A percentile compares a stretch with the other conserved stretches of the same genome.
Evolutionary conservation across 2,329 filamentous ascomycete species (phyloP).

Genomic region (Fusarium sp.): DNA sequence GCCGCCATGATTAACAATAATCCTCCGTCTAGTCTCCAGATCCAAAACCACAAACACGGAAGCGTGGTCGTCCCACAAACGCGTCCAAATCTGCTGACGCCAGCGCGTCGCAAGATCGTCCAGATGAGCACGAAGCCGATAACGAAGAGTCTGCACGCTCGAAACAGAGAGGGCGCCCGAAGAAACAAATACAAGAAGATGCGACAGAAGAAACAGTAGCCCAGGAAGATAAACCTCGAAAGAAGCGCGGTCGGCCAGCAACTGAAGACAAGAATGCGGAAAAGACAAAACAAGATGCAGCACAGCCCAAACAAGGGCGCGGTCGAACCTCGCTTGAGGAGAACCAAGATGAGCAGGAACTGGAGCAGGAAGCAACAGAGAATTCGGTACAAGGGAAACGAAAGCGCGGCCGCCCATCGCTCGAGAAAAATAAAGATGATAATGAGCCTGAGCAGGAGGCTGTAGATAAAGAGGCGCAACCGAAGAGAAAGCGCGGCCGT

Average conservation of each 20-base stretch:
- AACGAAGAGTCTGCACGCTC: conserved; percentile 42
- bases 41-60: conserved; percentile 53
- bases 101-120: conserved; percentile 43
- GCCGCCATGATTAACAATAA: background rate
- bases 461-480: conserved; percentile 36
- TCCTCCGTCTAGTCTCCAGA: conserved; percentile 37
- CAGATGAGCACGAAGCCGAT: conserved; percentile 42
- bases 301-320: conserved; percentile 52
- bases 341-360: conserved; percentile 7
- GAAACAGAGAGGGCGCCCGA: conserved; percentile 38
- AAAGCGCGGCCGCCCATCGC: conserved; percentile 52
- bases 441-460: conserved; percentile 6
- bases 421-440: conserved; percentile 27
- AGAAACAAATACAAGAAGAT: conserved; percentile 9
- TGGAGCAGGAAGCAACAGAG: conserved; percentile 11
- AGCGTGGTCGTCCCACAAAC: conserved; percentile 57
- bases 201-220: conserved; percentile 9
- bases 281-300: conserved; percentile 24
- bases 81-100: conserved; percentile 50
- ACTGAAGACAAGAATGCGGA: conserved; percentile 25
- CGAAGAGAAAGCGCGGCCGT: conserved; percentile 53
- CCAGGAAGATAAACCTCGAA: conserved; percentile 24
- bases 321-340: conserved; percentile 48
- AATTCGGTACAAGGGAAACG: conserved; percentile 47
- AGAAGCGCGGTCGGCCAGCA: conserved; percentile 48